Percentiles rank a stretch among this genome's conserved stretches.
These are phyloP conservation scores for Draba incana DNA, from an alignment of 345 rosid species.

Conservation along the genomic window DNA sequence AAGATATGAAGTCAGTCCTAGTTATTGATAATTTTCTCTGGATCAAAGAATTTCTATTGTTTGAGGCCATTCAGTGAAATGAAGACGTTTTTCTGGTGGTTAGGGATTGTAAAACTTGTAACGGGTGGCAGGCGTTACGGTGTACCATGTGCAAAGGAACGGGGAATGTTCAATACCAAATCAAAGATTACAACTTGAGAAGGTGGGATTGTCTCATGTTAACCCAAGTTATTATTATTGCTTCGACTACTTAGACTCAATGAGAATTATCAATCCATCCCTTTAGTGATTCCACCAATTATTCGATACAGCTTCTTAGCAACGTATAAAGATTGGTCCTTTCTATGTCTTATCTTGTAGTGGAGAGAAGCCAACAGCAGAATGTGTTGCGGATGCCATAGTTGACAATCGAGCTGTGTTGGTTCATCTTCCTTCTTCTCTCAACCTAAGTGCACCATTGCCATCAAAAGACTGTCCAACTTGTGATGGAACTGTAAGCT, in stretches of 20 bases:
- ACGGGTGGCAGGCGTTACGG: conserved; percentile 87
- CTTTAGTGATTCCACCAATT: too few species aligned
- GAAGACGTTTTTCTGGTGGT: conserved; percentile 19
- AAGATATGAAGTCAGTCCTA: neutral
- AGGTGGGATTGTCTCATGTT: conserved; percentile 50
- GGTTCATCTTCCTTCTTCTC: conserved; percentile 77
- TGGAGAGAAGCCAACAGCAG: conserved; percentile 90
- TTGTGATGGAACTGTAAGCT: conserved; percentile 91
- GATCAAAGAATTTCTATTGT: neutral
- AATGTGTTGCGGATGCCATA: conserved; percentile 76
- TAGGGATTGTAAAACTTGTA: conserved; percentile 83
- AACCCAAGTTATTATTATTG: neutral
- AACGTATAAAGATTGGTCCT: neutral
- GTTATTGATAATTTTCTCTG: neutral
- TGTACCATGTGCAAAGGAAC: conserved; percentile 94
- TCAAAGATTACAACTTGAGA: conserved; percentile 71
- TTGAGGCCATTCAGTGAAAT: neutral
- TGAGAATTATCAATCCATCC: neutral
- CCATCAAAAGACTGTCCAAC: conserved; percentile 89
- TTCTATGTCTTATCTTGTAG: conserved; percentile 49
- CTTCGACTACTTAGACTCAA: neutral
- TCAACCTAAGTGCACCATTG: conserved; percentile 66
- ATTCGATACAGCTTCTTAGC: too few species aligned
- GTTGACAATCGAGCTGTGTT: conserved; percentile 83
- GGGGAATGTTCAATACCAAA: conserved; percentile 85